These are phyloP conservation scores for Suillus occidentalis DNA, from an alignment of 768 basidiomycete species.

Conservation along the genomic window DNA sequence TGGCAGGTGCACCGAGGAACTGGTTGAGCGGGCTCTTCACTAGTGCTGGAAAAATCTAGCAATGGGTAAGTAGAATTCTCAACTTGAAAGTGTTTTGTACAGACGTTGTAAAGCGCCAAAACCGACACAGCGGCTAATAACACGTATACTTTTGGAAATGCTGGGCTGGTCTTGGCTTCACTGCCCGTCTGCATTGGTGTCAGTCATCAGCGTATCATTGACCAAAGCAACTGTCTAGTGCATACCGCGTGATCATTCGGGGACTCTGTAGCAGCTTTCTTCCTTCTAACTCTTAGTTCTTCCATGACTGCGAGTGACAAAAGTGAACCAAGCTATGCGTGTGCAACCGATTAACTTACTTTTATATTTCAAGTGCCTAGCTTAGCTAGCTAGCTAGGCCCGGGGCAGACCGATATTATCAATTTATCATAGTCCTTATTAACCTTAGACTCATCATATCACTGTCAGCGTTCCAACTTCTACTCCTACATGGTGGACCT, in stretches of 20 bases:
- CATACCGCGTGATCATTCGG: constrained; percentile 9
- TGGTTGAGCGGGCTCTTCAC: constrained; percentile 6
- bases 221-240: background rate
- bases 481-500: background rate
- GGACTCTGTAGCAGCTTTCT: background rate
- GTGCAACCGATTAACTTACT: background rate
- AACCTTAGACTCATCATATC: background rate
- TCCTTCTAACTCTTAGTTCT: constrained; percentile 25
- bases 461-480: too few relatives aligned
- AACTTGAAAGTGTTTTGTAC: background rate
- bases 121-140: constrained; percentile 4
- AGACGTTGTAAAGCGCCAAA: constrained; percentile 22
- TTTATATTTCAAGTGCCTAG: too few relatives aligned
- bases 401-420: background rate
- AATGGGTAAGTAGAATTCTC: constrained; percentile 3
- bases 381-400: background rate
- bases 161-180: background rate
- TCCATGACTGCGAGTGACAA: constrained; percentile 10
- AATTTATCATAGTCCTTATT: background rate
- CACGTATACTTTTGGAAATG: constrained; percentile 14
- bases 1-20: constrained; percentile 9
- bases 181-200: constrained; percentile 8
- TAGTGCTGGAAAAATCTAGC: constrained; percentile 20
- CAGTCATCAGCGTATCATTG: background rate
- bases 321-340: background rate